Evolutionary conservation across 768 basidiomycete genomes (phyloP), one percentile per base, ranked within the genome.

Genomic region (Tylopilus cervinicoccineus): DNA sequence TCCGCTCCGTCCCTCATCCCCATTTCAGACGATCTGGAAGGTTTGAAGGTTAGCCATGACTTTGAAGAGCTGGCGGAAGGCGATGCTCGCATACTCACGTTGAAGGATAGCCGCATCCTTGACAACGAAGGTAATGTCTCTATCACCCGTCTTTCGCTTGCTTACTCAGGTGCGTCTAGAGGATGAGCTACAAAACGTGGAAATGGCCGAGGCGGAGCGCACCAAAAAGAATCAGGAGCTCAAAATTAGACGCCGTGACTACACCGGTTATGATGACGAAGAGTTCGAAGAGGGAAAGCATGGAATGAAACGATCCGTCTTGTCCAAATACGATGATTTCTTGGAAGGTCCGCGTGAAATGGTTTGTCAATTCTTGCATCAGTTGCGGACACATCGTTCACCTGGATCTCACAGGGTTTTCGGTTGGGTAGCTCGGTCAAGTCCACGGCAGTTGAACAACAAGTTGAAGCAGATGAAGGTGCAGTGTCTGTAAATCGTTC

Each of bases 141-240:
- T 29, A 3, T 14, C 22, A 9, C 4, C 31, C 17, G 5, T 17
- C 3, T 2, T 31, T 41, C 20, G 20, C 17, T 46, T 34, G 23
- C 38, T 52, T 24, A 50, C 27, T n/a, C 20, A 4, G 31, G 20
- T 16, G 27, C 14, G 24, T 23, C 11, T 55, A 95, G 96, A 99
- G 86, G 96, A 99, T 68, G 96, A 95, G 68, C 78, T 99, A 13
- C 89, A 96, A 71, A 97, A 99, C 57, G 76, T 96, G 46, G 92
- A 96, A 60, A 81, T 98, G 78, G 93, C 91, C 0, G 94, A 96
- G 63, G 83, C 80, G 43, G 93, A 94, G 56, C 80, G 80, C 19
- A 79, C 77, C 14, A 80, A 88, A 61, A 86, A 91, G 69, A 84
- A 85, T 29, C 72, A 82, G 42, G 89, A 93, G 37, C 70, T 88